Base-by-base conservation (phyloP, 2,329 filamentous ascomycete species). In the Parascedosporium putredinis region DNA sequence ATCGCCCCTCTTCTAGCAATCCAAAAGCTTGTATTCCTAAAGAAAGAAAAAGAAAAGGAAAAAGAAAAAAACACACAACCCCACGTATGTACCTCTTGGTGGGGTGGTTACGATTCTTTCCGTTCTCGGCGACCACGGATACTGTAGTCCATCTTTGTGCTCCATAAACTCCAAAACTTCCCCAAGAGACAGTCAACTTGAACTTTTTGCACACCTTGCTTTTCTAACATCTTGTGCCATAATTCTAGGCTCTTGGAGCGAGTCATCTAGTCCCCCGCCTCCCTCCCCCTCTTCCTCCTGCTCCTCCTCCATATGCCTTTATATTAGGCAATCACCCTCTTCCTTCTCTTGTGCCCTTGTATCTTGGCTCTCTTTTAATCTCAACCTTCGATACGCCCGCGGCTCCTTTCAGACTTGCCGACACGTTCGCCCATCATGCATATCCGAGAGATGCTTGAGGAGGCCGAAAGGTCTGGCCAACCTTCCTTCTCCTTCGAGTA, bases 401-500 rank as follows among this genome's bases (percentile, higher is more conserved):
- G 29, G 5, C 20, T n/a, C 31, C 23, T 22, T 25, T 8, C 33
- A 25, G 24, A 45, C 40, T 16, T 29, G 9, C 40, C 20, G 23
- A 9, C 45, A 7, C 14, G 7, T 40, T 33, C 33, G 18, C 36
- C 36, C 76, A 83, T 64, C 56, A 97, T 98, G 91, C 93, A 97
- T 71, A 91, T 98, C 76, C 87, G 84, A 58, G 82, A 93, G 60
- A 96, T 96, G 76, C 78, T 98, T 61, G 75, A 79, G 58, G 85
- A 91, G 59, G 83, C 90, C 67, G 81, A 89, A 69, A 78, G 79
- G 70, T 81, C 83, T 61, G 81, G 83, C 64, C 79, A 85, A 61
- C 85, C 90, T 51, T 93, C 89, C 63, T 96, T 96, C 75, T 98
- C 93, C 53, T 98, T 98, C 73, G 93, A 98, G 68, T 98, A 95